Evolutionary conservation across 192 early-diverging fungal genomes (phyloP).

Genomic region (Helicostylum pulchrum): DNA sequence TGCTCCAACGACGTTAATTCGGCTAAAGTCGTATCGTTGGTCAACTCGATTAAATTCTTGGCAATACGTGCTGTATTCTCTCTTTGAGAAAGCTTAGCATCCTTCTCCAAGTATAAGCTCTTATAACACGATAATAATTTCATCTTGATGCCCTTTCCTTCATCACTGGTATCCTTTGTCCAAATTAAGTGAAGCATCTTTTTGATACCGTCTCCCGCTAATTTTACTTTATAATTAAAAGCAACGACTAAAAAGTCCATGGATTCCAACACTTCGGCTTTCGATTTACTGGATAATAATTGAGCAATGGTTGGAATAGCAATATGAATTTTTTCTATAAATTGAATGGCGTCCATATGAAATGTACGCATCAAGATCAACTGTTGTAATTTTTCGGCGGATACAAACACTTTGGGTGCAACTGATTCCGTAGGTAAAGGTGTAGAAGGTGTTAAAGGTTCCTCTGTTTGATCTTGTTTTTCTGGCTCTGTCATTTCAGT

Average conservation of each 20-base stretch:
- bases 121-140: conserved; percentile 78
- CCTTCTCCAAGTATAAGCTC: conserved; percentile 72
- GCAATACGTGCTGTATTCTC: conserved; percentile 67
- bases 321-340: conserved; percentile 77
- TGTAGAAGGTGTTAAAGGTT: neutral
- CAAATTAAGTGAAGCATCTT: conserved; percentile 97
- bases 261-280: conserved; percentile 90
- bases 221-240: conserved; percentile 81
- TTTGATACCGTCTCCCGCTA: conserved; percentile 81
- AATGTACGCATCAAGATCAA: conserved; percentile 63
- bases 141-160: conserved; percentile 66
- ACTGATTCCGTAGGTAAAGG: neutral
- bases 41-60: conserved; percentile 74
- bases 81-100: conserved; percentile 45
- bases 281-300: conserved; percentile 84
- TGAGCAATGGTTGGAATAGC: conserved; percentile 75
- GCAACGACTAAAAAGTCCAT: conserved; percentile 94
- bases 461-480: neutral
- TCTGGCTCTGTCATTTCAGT: conserved; percentile 19
- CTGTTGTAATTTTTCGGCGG: conserved; percentile 49
- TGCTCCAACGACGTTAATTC: conserved; percentile 95
- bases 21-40: conserved; percentile 81
- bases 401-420: conserved; percentile 30
- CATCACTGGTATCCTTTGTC: conserved; percentile 68
- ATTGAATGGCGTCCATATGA: conserved; percentile 85